Evolutionary conservation across 176 grass and related monocot species (phyloP), one percentile per base, ranked within the genome.

Genomic region (Miscanthus lutarioriparius): DNA sequence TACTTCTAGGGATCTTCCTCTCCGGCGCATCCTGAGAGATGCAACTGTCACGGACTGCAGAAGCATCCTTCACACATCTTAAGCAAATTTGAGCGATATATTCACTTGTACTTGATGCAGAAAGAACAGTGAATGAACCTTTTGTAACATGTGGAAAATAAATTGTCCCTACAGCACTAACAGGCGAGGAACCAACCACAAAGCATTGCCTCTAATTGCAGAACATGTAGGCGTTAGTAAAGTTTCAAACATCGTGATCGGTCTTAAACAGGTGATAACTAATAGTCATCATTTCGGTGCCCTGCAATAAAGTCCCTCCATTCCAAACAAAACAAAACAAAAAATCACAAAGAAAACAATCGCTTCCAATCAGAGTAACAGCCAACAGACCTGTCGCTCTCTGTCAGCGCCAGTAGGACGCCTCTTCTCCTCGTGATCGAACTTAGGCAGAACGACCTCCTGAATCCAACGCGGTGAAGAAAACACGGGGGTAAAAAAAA

Each of bases 381-480:
- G 44, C 58, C 78, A 82, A 76, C 77, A 72, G 74, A 88, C 81
- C 83, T 87, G 75, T 45, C 16, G 17, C 37, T 4, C 7, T 53
- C 65, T 43, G 26, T 65, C 72, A 84, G 61, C 44, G 28, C 15
- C 54, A 44, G 12, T 33, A 12, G 27, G 40, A 53, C 8, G 51
- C 35, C 6, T 40, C 43, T 26, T 25, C 68, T 75, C 67, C 76
- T 87, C 70, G 62, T 45, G 89, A 81, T 80, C 70, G 23, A 86
- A 68, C 12, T 15, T 6, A 56, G 39, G 83, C 62, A 91, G 66
- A 25, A 68, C 23, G 16, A 77, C 81, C 45, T 94, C 92, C 89
- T 94, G 54, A 77, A 77, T 82, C 67, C 41, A 85, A 13, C 32
- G 41, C 27, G 25, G 12, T 9, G 32, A 49, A 67, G 14, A 14